phyloP scores from a whole-genome alignment of 768 basidiomycete species.

The Myochromella boudieri region DNA sequence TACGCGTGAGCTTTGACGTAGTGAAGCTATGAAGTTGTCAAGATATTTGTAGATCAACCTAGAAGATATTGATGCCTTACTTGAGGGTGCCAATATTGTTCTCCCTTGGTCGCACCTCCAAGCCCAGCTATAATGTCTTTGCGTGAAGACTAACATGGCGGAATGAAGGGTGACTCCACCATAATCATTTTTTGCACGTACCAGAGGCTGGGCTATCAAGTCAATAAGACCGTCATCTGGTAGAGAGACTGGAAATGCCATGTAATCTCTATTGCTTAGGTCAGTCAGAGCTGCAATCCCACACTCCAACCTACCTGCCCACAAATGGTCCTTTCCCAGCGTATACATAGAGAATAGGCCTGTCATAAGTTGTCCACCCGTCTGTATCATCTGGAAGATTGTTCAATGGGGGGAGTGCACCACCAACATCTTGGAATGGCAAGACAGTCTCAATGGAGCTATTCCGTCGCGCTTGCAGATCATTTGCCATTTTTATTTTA shows the following conservation, averaged over 20 bases:
- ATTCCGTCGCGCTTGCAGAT: slow-evolving; percentile 39
- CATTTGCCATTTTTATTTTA: slow-evolving; percentile 68
- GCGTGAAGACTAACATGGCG: slow-evolving; percentile 41
- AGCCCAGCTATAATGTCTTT: slow-evolving; percentile 51
- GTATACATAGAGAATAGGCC: slow-evolving; percentile 67
- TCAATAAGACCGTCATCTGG: slow-evolving; percentile 82
- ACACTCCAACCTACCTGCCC: slow-evolving; percentile 44
- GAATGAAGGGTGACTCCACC: no score
- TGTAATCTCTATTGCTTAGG: slow-evolving; percentile 50
- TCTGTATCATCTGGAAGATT: slow-evolving; percentile 44
- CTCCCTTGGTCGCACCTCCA: slow-evolving; percentile 62
- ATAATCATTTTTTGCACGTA: slow-evolving; percentile 40
- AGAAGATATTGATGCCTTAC: slow-evolving; percentile 45
- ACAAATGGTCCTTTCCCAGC: slow-evolving; percentile 83
- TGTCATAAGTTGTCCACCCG: slow-evolving; percentile 71
- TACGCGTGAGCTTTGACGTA: slow-evolving; percentile 78
- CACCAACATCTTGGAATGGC: slow-evolving; percentile 14
- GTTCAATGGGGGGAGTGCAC: slow-evolving; percentile 45
- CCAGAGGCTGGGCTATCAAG: slow-evolving; percentile 62
- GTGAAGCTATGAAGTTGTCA: slow-evolving; percentile 44
- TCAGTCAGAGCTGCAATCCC: not conserved
- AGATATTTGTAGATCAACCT: no score
- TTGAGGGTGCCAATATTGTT: slow-evolving; percentile 57
- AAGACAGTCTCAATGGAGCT: slow-evolving; percentile 17
- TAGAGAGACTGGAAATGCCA: slow-evolving; percentile 82